Evolutionary conservation across 371 early-diverging fungal genomes (phyloP).

Genomic region (Mucor circinelloides): DNA sequence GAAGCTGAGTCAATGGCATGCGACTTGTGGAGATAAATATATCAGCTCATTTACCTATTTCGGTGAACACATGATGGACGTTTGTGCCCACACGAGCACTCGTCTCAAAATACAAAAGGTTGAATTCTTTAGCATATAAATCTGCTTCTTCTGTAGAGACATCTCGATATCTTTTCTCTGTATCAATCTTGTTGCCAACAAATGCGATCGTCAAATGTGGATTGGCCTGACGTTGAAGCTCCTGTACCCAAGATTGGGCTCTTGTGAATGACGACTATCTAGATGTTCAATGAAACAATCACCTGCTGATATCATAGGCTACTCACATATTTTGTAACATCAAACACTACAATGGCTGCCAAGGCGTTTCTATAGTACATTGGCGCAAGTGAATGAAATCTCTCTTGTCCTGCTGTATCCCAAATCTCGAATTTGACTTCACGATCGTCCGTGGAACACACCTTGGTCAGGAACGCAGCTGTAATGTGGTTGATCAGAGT

Average conservation of each 20-base stretch:
- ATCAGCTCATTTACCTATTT: conserved; percentile 23
- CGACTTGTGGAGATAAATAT: not conserved
- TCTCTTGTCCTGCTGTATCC: conserved; percentile 95
- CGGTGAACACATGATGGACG: conserved; percentile 76
- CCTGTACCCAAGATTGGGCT: conserved; percentile 98
- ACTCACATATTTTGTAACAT: conserved; percentile 83
- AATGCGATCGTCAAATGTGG: conserved; percentile 93
- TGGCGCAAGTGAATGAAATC: conserved; percentile 92
- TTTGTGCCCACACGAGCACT: conserved; percentile 86
- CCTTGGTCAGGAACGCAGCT: conserved; percentile 81
- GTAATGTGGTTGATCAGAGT: not conserved
- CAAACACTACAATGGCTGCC: conserved; percentile 96
- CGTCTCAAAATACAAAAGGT: conserved; percentile 73
- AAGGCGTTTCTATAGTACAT: conserved; percentile 99
- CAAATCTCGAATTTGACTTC: conserved; percentile 86
- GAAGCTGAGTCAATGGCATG: not conserved
- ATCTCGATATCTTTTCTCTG: conserved; percentile 42
- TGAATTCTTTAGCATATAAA: conserved; percentile 74
- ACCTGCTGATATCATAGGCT: not conserved
- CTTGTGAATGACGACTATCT: conserved; percentile 84
- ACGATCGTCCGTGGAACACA: conserved; percentile 61
- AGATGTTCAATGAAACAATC: not conserved
- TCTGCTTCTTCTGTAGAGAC: conserved; percentile 64
- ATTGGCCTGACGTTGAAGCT: conserved; percentile 92
- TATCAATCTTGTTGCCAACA: conserved; percentile 94